Base-by-base conservation (phyloP, 805 yeast genomes). In the Cyberlindnera petersonii region DNA sequence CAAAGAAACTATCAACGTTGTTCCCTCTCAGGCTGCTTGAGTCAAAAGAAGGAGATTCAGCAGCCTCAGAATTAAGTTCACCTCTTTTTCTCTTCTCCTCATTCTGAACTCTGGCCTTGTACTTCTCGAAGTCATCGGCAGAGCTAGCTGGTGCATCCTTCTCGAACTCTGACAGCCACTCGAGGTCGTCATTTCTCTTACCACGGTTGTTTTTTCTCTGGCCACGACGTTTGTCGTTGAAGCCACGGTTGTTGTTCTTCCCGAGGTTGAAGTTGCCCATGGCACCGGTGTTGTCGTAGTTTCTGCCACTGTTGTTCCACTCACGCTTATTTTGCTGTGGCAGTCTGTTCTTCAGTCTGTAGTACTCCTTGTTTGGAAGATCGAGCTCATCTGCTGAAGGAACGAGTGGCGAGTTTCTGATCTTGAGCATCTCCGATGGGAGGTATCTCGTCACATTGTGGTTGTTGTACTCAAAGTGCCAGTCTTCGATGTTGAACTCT, bases 81-180 rank as follows among this genome's bases (percentile, higher is more conserved):
- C 64, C 65, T 36, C 58, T 56, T 37, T 62, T 63, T 31, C 49
- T 54, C 39, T 60, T 60, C 32, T 63, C 68, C 39, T 60, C 52
- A 34, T 55, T 63, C 39, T 57, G 64, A 58, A 65, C 60, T 49
- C 58, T 59, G 3, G 63, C 59, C 43, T 59, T 67, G 64, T 66
- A 66, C 22, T 57, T 49, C 44, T 67, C 73, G 44, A 68, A 68
- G 44, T 66, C 72, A 13, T 56, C 60, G 20, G 60, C 58, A 37
- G 39, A 36, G 6, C 44, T 47, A 28, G 48, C 50, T 9, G 52
- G 53, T 4, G 43, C 47, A 31, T 44, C 52, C 26, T 40, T 43
- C 3, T 52, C 57, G 28, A 44, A 31, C 18, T 50, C 52, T 5
- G 43, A 44, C 9, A 48, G 24, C 50, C 53, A 47, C 9, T 46